These are phyloP conservation scores for Cucurbita argyrosperma DNA, from an alignment of 306 rosid species.

Conservation along the genomic window DNA sequence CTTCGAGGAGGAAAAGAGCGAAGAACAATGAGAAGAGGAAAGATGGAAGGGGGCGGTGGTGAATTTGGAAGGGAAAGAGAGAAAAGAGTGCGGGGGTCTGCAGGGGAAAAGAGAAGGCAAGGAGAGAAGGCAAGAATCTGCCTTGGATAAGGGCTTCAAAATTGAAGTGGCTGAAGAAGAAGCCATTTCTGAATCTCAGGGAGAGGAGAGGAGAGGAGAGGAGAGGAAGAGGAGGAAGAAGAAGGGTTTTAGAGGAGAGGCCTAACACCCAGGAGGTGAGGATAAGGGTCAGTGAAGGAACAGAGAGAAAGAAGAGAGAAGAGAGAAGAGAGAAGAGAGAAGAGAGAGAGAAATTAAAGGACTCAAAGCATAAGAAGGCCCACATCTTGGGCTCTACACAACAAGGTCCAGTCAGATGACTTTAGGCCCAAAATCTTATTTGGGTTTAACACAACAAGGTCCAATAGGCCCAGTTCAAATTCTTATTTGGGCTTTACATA, in stretches of 20 bases:
- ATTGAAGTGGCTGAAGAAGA: slow-evolving; percentile 24
- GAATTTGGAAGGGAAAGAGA: slow-evolving; percentile 29
- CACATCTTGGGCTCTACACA: background rate
- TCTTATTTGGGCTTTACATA: too few relatives aligned
- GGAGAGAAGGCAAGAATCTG: slow-evolving; percentile 40
- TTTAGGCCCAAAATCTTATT: too few relatives aligned
- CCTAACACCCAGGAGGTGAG: background rate
- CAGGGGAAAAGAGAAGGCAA: slow-evolving; percentile 30
- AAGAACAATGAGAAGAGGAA: slow-evolving; percentile 16
- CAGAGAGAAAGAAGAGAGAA: too few relatives aligned
- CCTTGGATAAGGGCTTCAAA: slow-evolving; percentile 36
- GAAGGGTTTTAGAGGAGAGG: slow-evolving; percentile 16
- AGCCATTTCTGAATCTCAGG: slow-evolving; percentile 20
- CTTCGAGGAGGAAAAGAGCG: slow-evolving; percentile 13
- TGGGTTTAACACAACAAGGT: too few relatives aligned
- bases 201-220: background rate
- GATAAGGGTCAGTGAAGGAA: background rate
- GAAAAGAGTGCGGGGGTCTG: slow-evolving; percentile 25
- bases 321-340: too few relatives aligned
- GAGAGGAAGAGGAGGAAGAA: background rate
- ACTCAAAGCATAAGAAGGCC: too few relatives aligned
- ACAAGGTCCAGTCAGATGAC: background rate
- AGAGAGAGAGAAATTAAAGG: background rate
- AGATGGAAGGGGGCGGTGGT: slow-evolving; percentile 19
- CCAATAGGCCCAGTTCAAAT: too few relatives aligned